A percentile compares a stretch with the other conserved stretches of the same genome.
Evolutionary conservation across 2,329 filamentous ascomycete species (phyloP).

Genomic region (Paecilomyces niveus): DNA sequence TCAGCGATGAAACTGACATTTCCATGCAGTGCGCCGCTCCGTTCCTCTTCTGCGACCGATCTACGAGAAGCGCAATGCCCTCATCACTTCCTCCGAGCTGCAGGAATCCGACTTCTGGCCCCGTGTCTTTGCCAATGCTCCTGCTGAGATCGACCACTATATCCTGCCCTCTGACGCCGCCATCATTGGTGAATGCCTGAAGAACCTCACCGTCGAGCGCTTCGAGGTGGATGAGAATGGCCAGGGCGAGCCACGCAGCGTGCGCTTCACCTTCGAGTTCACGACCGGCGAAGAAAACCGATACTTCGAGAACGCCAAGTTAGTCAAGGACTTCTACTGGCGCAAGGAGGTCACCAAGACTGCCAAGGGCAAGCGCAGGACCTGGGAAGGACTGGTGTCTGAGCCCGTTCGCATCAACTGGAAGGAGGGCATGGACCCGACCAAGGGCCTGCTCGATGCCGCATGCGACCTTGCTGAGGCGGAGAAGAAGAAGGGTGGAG

Average conservation of each 20-base stretch:
- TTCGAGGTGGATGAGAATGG: slow-evolving; percentile 62
- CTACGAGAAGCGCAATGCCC: slow-evolving; percentile 66
- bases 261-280: slow-evolving; percentile 74
- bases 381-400: slow-evolving; percentile 69
- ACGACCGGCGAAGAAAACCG: slow-evolving; percentile 57
- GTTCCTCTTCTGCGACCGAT: slow-evolving; percentile 61
- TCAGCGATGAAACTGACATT: slow-evolving; percentile 1
- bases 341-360: slow-evolving; percentile 50
- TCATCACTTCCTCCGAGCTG: slow-evolving; percentile 58
- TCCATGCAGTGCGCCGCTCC: slow-evolving; percentile 61
- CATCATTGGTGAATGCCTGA: slow-evolving; percentile 62
- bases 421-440: slow-evolving; percentile 82
- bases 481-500: slow-evolving; percentile 48
- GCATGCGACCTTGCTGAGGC: slow-evolving; percentile 64
- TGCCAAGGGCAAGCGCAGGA: slow-evolving; percentile 42
- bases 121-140: slow-evolving; percentile 83
- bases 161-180: slow-evolving; percentile 69
- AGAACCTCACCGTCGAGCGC: slow-evolving; percentile 63
- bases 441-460: slow-evolving; percentile 68
- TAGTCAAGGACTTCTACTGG: slow-evolving; percentile 93
- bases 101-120: slow-evolving; percentile 74
- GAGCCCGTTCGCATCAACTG: slow-evolving; percentile 84
- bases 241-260: slow-evolving; percentile 69
- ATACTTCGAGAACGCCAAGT: slow-evolving; percentile 66
- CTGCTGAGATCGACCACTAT: slow-evolving; percentile 78